phyloP scores from a whole-genome alignment of 345 rosid genomes.

The Sonneratia alba region DNA sequence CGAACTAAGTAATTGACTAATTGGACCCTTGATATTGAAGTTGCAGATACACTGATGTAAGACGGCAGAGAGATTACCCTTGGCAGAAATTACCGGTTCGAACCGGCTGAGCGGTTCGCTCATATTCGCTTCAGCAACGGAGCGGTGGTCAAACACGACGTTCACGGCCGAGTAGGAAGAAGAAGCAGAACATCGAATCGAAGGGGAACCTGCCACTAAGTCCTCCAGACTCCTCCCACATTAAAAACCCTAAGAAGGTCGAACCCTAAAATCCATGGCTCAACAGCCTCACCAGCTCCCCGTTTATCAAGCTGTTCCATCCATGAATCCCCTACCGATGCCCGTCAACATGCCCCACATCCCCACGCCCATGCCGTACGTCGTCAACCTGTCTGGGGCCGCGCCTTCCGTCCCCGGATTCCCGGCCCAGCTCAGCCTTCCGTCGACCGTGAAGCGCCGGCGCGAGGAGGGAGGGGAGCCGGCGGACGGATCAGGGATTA shows the following conservation, averaged over 20 bases:
- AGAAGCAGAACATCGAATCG: background rate
- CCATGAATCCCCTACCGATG: constrained; percentile 7
- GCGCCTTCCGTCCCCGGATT: background rate
- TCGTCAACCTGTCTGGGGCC: background rate
- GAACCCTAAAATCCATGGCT: background rate
- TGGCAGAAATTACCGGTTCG: too few relatives aligned
- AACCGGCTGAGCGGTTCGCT: too few relatives aligned
- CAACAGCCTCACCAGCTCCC: constrained; percentile 8
- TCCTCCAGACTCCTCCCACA: background rate
- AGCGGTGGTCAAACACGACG: background rate
- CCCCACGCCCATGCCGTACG: constrained; percentile 1
- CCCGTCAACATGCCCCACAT: constrained; percentile 2
- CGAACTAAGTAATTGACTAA: too few relatives aligned
- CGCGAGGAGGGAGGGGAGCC: constrained; percentile 25
- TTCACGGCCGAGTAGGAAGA: background rate
- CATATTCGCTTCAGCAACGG: too few relatives aligned
- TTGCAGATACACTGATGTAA: too few relatives aligned
- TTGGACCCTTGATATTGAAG: too few relatives aligned
- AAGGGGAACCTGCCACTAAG: background rate
- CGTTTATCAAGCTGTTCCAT: background rate
- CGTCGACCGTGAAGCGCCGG: constrained; percentile 31
- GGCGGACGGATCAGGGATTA: constrained; percentile 26
- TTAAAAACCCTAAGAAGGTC: background rate
- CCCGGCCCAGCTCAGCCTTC: background rate
- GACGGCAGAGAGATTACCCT: too few relatives aligned